phyloP scores from a whole-genome alignment of 192 early-diverging fungal species.

The Backusella sp. region DNA sequence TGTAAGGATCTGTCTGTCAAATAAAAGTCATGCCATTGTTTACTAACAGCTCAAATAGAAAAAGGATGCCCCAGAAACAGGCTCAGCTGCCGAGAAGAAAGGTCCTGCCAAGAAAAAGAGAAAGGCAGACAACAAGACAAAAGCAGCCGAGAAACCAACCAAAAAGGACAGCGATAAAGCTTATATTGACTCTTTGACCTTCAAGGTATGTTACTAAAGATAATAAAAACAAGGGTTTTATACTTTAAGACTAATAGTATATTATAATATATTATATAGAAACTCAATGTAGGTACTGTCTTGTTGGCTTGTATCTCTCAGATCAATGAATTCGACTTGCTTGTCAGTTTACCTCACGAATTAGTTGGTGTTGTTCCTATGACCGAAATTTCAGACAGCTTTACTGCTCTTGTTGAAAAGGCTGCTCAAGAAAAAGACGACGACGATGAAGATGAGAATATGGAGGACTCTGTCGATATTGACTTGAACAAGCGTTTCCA shows the following conservation, averaged over 20 bases:
- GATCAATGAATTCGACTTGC: slow-evolving; percentile 80
- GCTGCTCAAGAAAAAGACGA: slow-evolving; percentile 56
- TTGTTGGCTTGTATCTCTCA: slow-evolving; percentile 77
- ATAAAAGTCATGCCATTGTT: neutral
- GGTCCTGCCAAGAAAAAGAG: slow-evolving; percentile 60
- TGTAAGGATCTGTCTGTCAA: neutral
- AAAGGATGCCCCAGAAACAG: slow-evolving; percentile 12
- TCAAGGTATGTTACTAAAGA: slow-evolving; percentile 47
- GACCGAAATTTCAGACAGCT: slow-evolving; percentile 76
- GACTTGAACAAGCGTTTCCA: slow-evolving; percentile 66
- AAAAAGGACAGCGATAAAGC: slow-evolving; percentile 27
- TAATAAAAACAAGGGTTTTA: neutral
- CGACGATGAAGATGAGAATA: slow-evolving; percentile 42
- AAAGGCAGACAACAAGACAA: slow-evolving; percentile 44
- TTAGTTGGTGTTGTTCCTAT: slow-evolving; percentile 82
- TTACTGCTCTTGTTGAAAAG: slow-evolving; percentile 70
- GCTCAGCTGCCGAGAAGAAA: slow-evolving; percentile 30
- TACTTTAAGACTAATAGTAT: neutral
- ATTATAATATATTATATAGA: slow-evolving; percentile 34
- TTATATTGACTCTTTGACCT: slow-evolving; percentile 49
- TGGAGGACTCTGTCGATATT: slow-evolving; percentile 27
- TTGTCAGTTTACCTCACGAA: slow-evolving; percentile 83
- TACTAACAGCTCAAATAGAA: neutral
- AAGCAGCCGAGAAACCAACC: slow-evolving; percentile 26
- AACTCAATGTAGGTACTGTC: slow-evolving; percentile 69